phyloP scores from a whole-genome alignment of 306 rosid genomes.

The Cicer chorassanicum region DNA sequence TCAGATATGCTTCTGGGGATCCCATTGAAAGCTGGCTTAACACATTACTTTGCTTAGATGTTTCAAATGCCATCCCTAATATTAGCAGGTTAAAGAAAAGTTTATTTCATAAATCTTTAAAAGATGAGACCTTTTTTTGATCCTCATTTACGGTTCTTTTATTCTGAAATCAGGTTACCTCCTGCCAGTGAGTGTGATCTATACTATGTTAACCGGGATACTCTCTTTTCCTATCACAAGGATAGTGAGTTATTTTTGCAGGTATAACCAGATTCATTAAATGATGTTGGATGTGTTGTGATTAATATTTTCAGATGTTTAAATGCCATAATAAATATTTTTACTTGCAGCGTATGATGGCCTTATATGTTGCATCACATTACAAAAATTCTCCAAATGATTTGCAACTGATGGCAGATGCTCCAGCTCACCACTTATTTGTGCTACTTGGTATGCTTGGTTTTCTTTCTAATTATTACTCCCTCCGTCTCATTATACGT shows the following conservation, averaged over 20 bases:
- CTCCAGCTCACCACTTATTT: slow-evolving; percentile 97
- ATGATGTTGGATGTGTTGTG: slow-evolving; percentile 36
- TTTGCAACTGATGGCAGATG: slow-evolving; percentile 95
- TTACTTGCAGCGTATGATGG: slow-evolving; percentile 91
- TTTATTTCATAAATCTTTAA: slow-evolving; percentile 20
- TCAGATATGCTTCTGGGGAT: slow-evolving; percentile 93
- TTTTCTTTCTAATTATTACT: slow-evolving; percentile 37
- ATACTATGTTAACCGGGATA: slow-evolving; percentile 93
- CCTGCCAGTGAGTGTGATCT: slow-evolving; percentile 83
- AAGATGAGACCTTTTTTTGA: slow-evolving; percentile 32
- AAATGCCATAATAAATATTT: slow-evolving; percentile 44
- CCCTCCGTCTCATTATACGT: no score
- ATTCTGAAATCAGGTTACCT: slow-evolving; percentile 69
- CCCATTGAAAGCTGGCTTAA: slow-evolving; percentile 93
- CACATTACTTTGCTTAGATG: slow-evolving; percentile 87
- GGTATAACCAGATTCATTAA: slow-evolving; percentile 56
- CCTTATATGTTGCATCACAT: slow-evolving; percentile 93
- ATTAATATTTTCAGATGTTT: slow-evolving; percentile 20
- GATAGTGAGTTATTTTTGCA: slow-evolving; percentile 95
- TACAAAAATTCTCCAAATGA: slow-evolving; percentile 99
- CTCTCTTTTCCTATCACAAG: slow-evolving; percentile 89
- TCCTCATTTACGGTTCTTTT: slow-evolving; percentile 37
- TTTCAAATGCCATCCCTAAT: slow-evolving; percentile 69
- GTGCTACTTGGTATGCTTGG: slow-evolving; percentile 80
- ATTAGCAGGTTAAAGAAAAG: slow-evolving; percentile 67